Base-by-base conservation (phyloP, 2,329 filamentous ascomycete genomes). In the Ophiostoma perfectum region DNA sequence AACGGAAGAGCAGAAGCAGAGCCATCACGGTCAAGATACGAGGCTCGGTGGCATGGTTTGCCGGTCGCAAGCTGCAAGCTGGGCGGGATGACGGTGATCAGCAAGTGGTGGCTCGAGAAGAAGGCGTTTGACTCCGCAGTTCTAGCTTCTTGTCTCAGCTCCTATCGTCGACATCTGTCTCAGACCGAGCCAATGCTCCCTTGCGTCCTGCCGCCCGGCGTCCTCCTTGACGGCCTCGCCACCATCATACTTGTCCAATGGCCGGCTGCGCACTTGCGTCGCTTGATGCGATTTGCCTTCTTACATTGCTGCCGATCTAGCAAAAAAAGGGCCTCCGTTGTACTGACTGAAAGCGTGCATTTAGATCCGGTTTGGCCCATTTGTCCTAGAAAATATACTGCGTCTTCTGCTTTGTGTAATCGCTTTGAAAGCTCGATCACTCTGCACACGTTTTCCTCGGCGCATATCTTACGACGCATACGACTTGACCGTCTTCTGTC, bases 111-210 rank as follows among this genome's bases (percentile, higher is more conserved):
- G 44, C 66, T 63, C 7, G 44, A 64, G 16, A 39, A 44, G 36
- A 67, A 16, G 60, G 49, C 47, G 49, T 62, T 60, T 39, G 41
- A 38, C 67, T 68, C 27, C 49, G 63, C 67, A 68, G 49, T 41
- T 45, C 42, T 64, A n/a, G 58, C 63, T 62, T 39, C 11, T 38
- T 63, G 55, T 64, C 64, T 64, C 64, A 68, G 67, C 67, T 68
- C 55, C 64, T 44, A 47, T 68, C 18, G 64, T 64, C 67, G 58
- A 66, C 55, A 58, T 64, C 11, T 66, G 64, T 68, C 58, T 66
- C 16, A 68, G 52, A 66, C 64, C 42, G 38, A 27, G 41, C n/a
- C 67, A 44, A 64, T 45, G 18, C 55, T 66, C 64, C 67, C 64
- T 68, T 66, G 39, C 55, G 55, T 66, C 44, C 55, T 45, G 58